Evolutionary conservation across 345 rosid genomes (phyloP).

Genomic region (Erodium maritimum): DNA sequence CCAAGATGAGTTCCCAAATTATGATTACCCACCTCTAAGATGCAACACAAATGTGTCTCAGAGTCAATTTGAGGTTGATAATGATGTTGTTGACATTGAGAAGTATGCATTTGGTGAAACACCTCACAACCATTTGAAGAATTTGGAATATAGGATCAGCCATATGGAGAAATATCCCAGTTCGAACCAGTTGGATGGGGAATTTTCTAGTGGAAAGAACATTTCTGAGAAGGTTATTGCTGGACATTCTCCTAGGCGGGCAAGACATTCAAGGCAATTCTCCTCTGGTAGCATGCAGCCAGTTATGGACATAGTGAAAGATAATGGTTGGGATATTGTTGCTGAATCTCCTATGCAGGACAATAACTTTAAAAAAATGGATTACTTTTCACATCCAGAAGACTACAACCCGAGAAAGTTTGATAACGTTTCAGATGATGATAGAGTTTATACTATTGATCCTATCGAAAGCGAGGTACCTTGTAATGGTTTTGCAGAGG

Average conservation of each 20-base stretch:
- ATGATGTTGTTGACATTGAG: conserved; percentile 57
- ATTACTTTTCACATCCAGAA: conserved; percentile 25
- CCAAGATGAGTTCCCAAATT: conserved; percentile 33
- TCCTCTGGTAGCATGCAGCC: conserved; percentile 34
- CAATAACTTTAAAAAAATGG: conserved; percentile 43
- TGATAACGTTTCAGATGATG: conserved; percentile 42
- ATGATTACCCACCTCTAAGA: conserved; percentile 67
- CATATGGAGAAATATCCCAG: conserved; percentile 70
- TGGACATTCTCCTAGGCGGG: conserved; percentile 61
- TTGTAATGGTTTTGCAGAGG: conserved; percentile 19
- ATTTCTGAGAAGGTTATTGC: conserved; percentile 59
- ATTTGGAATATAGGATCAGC: conserved; percentile 53
- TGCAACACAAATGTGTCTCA: conserved; percentile 30
- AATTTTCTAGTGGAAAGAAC: conserved; percentile 32
- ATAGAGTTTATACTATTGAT: conserved; percentile 76
- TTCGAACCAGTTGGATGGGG: conserved; percentile 33
- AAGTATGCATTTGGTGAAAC: conserved; percentile 64
- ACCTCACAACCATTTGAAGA: conserved; percentile 44
- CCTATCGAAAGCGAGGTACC: conserved; percentile 27
- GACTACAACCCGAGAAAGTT: conserved; percentile 24
- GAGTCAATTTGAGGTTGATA: conserved; percentile 37
- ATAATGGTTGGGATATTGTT: conserved; percentile 28
- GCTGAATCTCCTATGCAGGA: conserved; percentile 44
- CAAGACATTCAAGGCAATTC: conserved; percentile 38
- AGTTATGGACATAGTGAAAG: conserved; percentile 25